phyloP scores from a whole-genome alignment of 2,329 filamentous ascomycete genomes.

The Colletotrichum sp. region DNA sequence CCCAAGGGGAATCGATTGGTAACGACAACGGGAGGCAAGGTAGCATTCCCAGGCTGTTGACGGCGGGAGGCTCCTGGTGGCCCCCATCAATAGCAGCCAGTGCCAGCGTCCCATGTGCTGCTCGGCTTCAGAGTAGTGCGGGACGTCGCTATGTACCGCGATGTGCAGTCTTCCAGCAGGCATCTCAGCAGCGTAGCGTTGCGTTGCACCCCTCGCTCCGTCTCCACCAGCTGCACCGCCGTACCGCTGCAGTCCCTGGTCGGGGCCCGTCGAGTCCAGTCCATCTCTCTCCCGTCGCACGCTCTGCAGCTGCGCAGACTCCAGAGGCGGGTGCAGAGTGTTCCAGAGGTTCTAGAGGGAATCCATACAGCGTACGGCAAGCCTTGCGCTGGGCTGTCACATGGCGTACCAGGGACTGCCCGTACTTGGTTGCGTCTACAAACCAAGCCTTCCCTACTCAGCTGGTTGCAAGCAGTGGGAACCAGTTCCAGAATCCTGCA shows the following conservation, averaged over 20 bases:
- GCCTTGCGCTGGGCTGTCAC: conserved; percentile 5
- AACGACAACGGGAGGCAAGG: neutral
- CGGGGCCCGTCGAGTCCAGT: neutral
- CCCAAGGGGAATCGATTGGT: conserved; percentile 4
- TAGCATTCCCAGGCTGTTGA: conserved; percentile 15
- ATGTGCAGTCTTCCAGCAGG: neutral
- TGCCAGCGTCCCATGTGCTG: neutral
- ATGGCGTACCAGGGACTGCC: conserved; percentile 10
- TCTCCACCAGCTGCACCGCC: conserved; percentile 1
- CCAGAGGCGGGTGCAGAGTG: neutral
- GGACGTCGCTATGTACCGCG: neutral
- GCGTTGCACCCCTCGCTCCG: neutral
- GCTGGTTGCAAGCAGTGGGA: neutral
- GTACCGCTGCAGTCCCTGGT: neutral
- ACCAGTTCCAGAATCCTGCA: conserved; percentile 3
- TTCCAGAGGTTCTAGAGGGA: neutral
- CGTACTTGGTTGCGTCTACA: neutral
- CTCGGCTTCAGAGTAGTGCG: neutral
- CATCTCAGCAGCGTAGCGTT: neutral
- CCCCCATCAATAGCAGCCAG: conserved; percentile 3
- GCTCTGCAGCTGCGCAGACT: neutral
- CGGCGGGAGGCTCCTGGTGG: conserved; percentile 17
- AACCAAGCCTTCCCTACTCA: neutral
- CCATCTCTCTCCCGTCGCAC: neutral
- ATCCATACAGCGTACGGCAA: neutral